Percentiles rank a stretch among this genome's conserved stretches.
Conservation (phyloP, 805 yeast species). For the Starmerella roubikii region DNA sequence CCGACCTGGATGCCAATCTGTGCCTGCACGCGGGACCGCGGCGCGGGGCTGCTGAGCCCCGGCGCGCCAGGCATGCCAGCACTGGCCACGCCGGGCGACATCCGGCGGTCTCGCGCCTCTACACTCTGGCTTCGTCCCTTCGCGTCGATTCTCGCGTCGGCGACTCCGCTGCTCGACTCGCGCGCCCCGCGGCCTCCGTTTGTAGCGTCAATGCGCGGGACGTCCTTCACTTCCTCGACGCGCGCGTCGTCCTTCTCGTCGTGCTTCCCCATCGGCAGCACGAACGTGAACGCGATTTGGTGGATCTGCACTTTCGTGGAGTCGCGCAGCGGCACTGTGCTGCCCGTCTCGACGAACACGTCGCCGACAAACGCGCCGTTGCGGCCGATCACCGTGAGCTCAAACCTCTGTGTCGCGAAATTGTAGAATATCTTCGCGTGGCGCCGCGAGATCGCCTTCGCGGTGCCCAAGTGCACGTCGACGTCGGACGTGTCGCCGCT, state of each 20-base stretch:
- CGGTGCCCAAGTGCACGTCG: conserved; percentile 84
- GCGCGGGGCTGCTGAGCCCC: neutral
- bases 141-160: too few relatives aligned
- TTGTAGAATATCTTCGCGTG: conserved; percentile 95
- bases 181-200: neutral
- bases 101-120: too few relatives aligned
- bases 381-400: conserved; percentile 78
- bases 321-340: conserved; percentile 75
- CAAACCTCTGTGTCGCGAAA: conserved; percentile 91
- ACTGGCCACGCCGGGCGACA: too few relatives aligned
- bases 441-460: conserved; percentile 82
- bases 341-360: conserved; percentile 73
- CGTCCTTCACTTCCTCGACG: conserved; percentile 6
- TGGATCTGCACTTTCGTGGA: conserved; percentile 75
- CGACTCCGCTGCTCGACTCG: too few relatives aligned
- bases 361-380: conserved; percentile 97
- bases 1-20: too few relatives aligned
- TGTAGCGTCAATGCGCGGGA: conserved; percentile 1
- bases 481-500: conserved; percentile 39
- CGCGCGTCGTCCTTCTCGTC: conserved; percentile 5
- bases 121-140: too few relatives aligned
- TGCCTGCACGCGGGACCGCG: too few relatives aligned
- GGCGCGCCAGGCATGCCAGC: neutral
- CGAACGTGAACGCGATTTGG: conserved; percentile 75
- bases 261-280: conserved; percentile 45